A percentile compares a stretch with the other conserved stretches of the same genome.
Evolutionary conservation across 192 early-diverging fungal genomes (phyloP).

Genomic region (Rhizophagus clarus): DNA sequence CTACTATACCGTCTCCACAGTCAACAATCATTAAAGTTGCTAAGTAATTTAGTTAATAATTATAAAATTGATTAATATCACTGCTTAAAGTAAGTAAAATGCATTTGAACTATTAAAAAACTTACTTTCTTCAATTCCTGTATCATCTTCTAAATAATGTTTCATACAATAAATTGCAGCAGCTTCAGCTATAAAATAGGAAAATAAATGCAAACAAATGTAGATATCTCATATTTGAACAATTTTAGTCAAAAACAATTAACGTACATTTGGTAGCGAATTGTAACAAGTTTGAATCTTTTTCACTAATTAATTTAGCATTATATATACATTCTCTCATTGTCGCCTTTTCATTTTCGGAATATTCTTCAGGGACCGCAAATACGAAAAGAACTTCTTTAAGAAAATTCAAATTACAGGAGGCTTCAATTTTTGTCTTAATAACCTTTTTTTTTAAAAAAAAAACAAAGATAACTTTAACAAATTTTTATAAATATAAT

Average conservation of each 20-base stretch:
- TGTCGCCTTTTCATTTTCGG: not conserved
- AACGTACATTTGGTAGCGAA: constrained; percentile 21
- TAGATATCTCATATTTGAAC: no score
- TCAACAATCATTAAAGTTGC: constrained; percentile 42
- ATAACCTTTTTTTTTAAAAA: not conserved
- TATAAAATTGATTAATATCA: no score
- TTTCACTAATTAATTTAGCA: not conserved
- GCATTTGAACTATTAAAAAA: no score
- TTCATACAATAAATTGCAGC: constrained; percentile 6
- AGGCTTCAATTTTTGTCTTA: not conserved
- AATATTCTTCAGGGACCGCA: constrained; percentile 3
- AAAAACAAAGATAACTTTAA: no score
- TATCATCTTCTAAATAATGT: not conserved
- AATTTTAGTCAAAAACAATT: no score
- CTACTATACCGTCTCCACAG: constrained; percentile 46
- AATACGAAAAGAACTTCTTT: not conserved
- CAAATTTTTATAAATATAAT: no score
- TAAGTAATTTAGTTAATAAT: not conserved
- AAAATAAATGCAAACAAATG: no score
- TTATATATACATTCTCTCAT: constrained; percentile 13
- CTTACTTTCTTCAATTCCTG: not conserved
- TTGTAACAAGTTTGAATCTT: not conserved
- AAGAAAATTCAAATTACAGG: not conserved
- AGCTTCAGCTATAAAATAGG: constrained; percentile 5
- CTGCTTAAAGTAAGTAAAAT: no score